Percentiles rank a stretch among this genome's conserved stretches.
phyloP scores from a whole-genome alignment of 345 rosid species.

The Salix brachista region DNA sequence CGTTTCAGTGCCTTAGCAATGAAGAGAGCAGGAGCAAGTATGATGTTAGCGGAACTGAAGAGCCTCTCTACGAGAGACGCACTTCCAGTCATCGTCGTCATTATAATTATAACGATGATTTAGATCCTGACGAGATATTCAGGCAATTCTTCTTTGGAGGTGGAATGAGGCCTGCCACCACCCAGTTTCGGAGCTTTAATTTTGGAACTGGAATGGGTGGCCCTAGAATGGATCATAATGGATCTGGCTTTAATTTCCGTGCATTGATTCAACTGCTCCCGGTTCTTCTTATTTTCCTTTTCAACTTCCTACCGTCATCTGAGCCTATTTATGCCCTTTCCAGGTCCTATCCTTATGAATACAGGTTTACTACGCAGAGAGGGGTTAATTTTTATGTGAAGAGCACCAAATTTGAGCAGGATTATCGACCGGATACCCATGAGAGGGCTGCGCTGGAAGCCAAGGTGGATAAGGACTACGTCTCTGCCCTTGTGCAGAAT shows the following conservation, averaged over 20 bases:
- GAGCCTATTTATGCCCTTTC: constrained; percentile 68
- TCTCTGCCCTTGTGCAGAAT: constrained; percentile 59
- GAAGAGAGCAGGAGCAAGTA: constrained; percentile 65
- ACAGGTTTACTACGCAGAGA: constrained; percentile 60
- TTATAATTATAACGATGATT: constrained; percentile 64
- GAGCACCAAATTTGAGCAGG: constrained; percentile 70
- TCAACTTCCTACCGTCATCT: constrained; percentile 72
- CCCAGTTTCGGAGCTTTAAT: constrained; percentile 65
- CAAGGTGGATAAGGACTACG: constrained; percentile 74
- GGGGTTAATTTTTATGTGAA: constrained; percentile 85
- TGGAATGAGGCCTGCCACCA: constrained; percentile 68
- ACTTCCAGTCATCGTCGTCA: constrained; percentile 34
- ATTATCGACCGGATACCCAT: constrained; percentile 47
- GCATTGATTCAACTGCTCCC: constrained; percentile 75
- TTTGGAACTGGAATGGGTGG: constrained; percentile 61
- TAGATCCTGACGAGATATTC: constrained; percentile 90
- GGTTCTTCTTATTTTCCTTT: constrained; percentile 59
- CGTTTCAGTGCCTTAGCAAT: constrained; percentile 87
- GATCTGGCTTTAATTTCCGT: constrained; percentile 60
- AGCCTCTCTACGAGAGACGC: constrained; percentile 51
- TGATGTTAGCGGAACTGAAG: constrained; percentile 73
- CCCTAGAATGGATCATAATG: constrained; percentile 46
- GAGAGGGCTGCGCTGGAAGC: constrained; percentile 52
- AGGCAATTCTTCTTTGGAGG: constrained; percentile 80
- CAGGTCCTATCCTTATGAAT: constrained; percentile 65